A percentile compares a stretch with the other conserved stretches of the same genome.
Evolutionary conservation across 305 asterid genomes (phyloP).

Genomic region (Petunia hybrid): DNA sequence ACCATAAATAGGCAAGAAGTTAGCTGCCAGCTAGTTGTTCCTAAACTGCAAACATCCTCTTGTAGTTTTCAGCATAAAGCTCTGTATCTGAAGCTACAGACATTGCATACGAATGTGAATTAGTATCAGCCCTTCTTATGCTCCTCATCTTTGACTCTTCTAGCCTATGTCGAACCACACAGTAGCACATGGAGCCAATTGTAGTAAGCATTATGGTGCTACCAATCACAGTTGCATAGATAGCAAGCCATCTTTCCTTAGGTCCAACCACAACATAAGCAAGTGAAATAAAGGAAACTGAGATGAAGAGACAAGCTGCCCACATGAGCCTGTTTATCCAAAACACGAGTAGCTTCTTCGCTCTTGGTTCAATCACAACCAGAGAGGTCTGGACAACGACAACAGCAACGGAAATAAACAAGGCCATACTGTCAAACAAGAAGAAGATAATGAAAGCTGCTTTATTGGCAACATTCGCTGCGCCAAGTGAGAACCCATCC

Average conservation of each 20-base stretch:
- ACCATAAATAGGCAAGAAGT: neutral
- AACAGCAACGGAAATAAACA: constrained; percentile 87
- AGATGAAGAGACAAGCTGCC: constrained; percentile 88
- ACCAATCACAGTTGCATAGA: constrained; percentile 79
- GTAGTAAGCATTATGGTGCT: constrained; percentile 84
- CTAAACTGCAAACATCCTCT: constrained; percentile 90
- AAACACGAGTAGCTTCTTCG: constrained; percentile 81
- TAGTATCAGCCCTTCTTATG: constrained; percentile 54
- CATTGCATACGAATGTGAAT: constrained; percentile 74
- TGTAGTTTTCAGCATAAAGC: constrained; percentile 66
- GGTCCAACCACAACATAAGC: constrained; percentile 81
- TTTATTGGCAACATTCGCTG: constrained; percentile 72
- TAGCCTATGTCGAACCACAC: constrained; percentile 80
- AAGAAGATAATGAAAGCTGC: constrained; percentile 83
- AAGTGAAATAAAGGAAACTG: constrained; percentile 81
- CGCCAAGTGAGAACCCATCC: constrained; percentile 62
- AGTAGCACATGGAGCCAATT: constrained; percentile 87
- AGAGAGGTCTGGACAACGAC: constrained; percentile 90
- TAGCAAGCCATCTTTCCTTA: constrained; percentile 81
- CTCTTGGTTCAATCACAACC: constrained; percentile 87
- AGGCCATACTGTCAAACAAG: constrained; percentile 74
- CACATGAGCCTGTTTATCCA: constrained; percentile 93
- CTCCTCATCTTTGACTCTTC: constrained; percentile 86
- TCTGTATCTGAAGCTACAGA: constrained; percentile 71
- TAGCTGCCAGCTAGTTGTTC: neutral